Percentiles rank a stretch among this genome's conserved stretches.
Evolutionary conservation across 1,284 basidiomycete genomes (phyloP).

Genomic region (Boletus semigastroideus): DNA sequence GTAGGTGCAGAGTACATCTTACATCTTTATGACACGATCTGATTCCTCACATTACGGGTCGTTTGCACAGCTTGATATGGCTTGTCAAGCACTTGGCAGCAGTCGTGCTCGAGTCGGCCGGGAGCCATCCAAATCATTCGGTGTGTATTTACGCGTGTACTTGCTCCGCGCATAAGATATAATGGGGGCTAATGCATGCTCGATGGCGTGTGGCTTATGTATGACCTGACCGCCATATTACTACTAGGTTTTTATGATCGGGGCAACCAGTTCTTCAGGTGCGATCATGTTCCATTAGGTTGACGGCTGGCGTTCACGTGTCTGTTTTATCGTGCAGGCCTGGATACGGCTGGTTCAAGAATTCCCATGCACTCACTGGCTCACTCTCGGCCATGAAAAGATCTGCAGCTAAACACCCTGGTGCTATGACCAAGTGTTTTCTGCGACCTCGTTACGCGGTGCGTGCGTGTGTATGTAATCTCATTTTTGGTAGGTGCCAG

Average conservation of each 20-base stretch:
- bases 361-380: conserved; percentile 37
- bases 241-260: conserved; percentile 43
- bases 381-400: conserved; percentile 41
- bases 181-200: conserved; percentile 20
- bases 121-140: conserved; percentile 44
- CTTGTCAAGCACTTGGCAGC: conserved; percentile 41
- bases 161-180: conserved; percentile 8
- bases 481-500: conserved; percentile 20
- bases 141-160: conserved; percentile 28
- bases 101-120: conserved; percentile 38
- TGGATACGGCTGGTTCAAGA: conserved; percentile 41
- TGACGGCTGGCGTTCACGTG: conserved; percentile 28
- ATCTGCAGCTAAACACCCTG: conserved; percentile 35
- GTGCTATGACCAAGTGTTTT: conserved; percentile 31
- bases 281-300: conserved; percentile 24
- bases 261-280: conserved; percentile 45
- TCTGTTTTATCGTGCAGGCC: conserved; percentile 30
- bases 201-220: conserved; percentile 12
- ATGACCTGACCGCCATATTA: conserved; percentile 17
- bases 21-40: conserved; percentile 16
- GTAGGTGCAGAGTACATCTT: conserved; percentile 37
- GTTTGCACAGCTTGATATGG: conserved; percentile 37
- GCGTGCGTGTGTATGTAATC: conserved; percentile 23
- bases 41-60: conserved; percentile 12
- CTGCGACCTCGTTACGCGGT: conserved; percentile 22